These are phyloP conservation scores for Candida xiaguanensis DNA, from an alignment of 805 yeast species.

Conservation along the genomic window DNA sequence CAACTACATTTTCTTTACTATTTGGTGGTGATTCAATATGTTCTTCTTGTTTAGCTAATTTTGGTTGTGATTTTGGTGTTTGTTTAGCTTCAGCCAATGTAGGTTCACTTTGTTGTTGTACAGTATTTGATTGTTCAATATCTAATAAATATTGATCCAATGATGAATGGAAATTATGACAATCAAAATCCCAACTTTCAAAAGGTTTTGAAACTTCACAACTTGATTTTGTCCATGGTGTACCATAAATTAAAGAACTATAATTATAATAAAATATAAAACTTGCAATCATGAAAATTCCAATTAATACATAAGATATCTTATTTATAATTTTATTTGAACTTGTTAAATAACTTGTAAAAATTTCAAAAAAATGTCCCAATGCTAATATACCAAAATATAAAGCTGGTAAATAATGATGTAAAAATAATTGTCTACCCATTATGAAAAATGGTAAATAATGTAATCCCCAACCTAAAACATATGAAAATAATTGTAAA, in stretches of 20 bases:
- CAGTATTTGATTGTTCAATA: constrained; percentile 16
- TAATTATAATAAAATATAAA: constrained; percentile 55
- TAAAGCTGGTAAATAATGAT: constrained; percentile 89
- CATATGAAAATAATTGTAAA: constrained; percentile 56
- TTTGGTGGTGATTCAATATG: constrained; percentile 4
- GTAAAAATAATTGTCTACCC: constrained; percentile 91
- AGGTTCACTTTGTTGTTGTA: constrained; percentile 12
- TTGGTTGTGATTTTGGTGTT: constrained; percentile 9
- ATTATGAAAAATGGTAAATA: constrained; percentile 75
- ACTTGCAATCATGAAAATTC: constrained; percentile 46
- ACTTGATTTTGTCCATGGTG: constrained; percentile 67
- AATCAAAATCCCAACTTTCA: constrained; percentile 84
- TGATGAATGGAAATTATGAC: constrained; percentile 51
- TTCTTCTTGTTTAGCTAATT: constrained; percentile 7
- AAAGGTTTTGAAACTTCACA: constrained; percentile 63
- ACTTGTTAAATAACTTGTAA: constrained; percentile 38
- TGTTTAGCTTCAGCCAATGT: constrained; percentile 8
- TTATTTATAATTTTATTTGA: constrained; percentile 38
- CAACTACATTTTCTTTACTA: background rate
- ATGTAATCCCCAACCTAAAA: constrained; percentile 70
- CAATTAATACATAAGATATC: constrained; percentile 44
- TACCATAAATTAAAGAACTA: constrained; percentile 74
- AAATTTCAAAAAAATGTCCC: constrained; percentile 61
- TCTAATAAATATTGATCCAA: constrained; percentile 20
- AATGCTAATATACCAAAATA: constrained; percentile 81